Percentiles rank a stretch among this genome's conserved stretches.
Conservation (phyloP, 371 early-diverging fungal genomes). For the Massospora cicadina region DNA sequence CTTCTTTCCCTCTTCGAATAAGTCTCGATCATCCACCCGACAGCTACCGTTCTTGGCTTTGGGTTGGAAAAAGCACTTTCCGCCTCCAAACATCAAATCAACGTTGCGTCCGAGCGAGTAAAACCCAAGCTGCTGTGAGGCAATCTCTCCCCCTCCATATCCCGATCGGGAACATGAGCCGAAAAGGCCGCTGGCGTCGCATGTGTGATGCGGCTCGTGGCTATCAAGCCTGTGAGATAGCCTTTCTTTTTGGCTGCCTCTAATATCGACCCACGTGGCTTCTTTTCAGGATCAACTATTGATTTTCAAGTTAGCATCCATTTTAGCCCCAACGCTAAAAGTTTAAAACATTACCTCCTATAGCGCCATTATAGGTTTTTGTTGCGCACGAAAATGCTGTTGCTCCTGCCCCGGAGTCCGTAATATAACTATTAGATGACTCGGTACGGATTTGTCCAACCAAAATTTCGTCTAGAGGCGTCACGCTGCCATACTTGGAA, state of each 20-base stretch:
- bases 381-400: conserved; percentile 74
- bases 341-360: conserved; percentile 28
- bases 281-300: conserved; percentile 31
- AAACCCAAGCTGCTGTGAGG: conserved; percentile 74
- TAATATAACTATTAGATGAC: conserved; percentile 58
- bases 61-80: conserved; percentile 64
- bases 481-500: conserved; percentile 19
- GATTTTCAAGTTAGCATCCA: conserved; percentile 1
- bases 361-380: conserved; percentile 81
- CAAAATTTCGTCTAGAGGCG: conserved; percentile 65
- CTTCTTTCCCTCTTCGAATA: conserved; percentile 25
- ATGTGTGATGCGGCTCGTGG: conserved; percentile 81
- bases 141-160: conserved; percentile 65
- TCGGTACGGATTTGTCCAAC: conserved; percentile 76
- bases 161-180: conserved; percentile 59
- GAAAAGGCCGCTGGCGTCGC: conserved; percentile 67
- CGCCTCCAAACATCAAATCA: conserved; percentile 87
- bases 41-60: conserved; percentile 35
- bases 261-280: conserved; percentile 78
- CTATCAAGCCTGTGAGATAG: conserved; percentile 76
- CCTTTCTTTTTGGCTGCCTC: conserved; percentile 76
- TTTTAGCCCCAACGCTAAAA: background rate
- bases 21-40: conserved; percentile 44
- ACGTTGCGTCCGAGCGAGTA: conserved; percentile 57
- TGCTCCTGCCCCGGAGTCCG: conserved; percentile 93